phyloP scores from a whole-genome alignment of 1,284 basidiomycete genomes.

The Meira nashicola region DNA sequence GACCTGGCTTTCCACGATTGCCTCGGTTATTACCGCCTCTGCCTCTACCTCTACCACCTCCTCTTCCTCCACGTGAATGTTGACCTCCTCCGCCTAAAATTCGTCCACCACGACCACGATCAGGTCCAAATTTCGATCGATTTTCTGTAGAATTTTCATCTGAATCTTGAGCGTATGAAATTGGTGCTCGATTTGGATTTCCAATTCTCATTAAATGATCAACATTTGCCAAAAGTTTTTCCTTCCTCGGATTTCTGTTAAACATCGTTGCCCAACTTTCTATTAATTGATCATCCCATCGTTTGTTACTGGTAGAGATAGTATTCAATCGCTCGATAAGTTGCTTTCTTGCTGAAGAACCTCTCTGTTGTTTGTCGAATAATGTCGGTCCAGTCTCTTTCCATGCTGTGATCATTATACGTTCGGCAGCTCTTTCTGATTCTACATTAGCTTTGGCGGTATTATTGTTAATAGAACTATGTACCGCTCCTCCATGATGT shows the following conservation, averaged over 20 bases:
- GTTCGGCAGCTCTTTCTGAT: constrained; percentile 9
- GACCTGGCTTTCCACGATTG: constrained; percentile 6
- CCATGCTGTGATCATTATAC: constrained; percentile 10
- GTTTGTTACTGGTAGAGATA: constrained; percentile 12
- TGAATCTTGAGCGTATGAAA: constrained; percentile 11
- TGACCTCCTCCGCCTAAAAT: constrained; percentile 16
- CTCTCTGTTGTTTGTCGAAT: constrained; percentile 15
- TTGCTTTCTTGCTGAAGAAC: constrained; percentile 13
- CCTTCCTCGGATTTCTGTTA: constrained; percentile 34
- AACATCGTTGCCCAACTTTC: constrained; percentile 42
- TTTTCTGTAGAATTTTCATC: neutral
- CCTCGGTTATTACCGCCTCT: constrained; percentile 23
- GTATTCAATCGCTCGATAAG: constrained; percentile 15
- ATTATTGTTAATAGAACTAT: neutral
- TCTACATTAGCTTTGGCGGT: neutral
- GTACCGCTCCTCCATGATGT: neutral
- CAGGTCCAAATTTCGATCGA: constrained; percentile 20
- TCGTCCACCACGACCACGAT: constrained; percentile 29
- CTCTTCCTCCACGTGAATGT: constrained; percentile 14
- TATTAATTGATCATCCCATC: constrained; percentile 31
- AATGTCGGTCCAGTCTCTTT: neutral
- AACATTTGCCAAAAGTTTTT: constrained; percentile 27
- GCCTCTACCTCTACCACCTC: constrained; percentile 20
- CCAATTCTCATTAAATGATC: constrained; percentile 12
- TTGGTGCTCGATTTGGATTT: constrained; percentile 5